Evolutionary conservation across 805 yeast genomes (phyloP), one percentile per base, ranked within the genome.

Genomic region (Pichia thaimueangensis): DNA sequence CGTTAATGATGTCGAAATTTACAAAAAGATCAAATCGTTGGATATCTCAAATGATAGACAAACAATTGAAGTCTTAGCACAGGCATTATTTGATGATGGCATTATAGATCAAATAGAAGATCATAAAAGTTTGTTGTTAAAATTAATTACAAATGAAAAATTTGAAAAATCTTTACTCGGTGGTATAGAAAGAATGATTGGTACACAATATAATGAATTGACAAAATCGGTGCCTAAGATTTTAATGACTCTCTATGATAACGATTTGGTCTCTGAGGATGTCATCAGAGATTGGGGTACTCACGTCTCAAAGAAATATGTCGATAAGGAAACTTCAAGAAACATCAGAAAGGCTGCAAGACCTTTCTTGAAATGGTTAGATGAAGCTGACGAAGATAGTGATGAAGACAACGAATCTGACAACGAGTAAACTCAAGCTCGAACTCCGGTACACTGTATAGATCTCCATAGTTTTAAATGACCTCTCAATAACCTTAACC

Each of bases 261-360:
- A 76, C 52, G 98, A 93, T 53, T 67, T 93, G 46, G 69, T 86
- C 37, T 76, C 86, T 38, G 98, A 93, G 68, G 96, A 85, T 45
- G 84, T 76, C 33, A 74, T 87, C 39, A 62, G 73, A 54, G 75
- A 76, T 37, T 93, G 96, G 87, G 97, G 96, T 58, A 76, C 91
- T 40, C 88, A 80, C 66, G 89, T 86, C 37, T 84, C 95, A 41
- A 88, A 88, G 72, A 89, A 88, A 65, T 93, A 82, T 57, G 96
- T 93, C 47, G 85, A 94, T 48, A 93, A 91, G 70, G 95, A 87
- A 36, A 73, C 80, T 27, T 82, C 94, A 41, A 91, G 91, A 71
- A 91, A 86, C 74, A 95, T 89, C 39, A 85, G 96, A 67, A 86
- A 81, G 67, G 93, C 96, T 35, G 97, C 97, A 47, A 89, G 88